Percentiles rank a stretch among this genome's conserved stretches.
phyloP scores from a whole-genome alignment of 2,329 filamentous ascomycete genomes.

The Ophiocordyceps camponoti-leonardi region DNA sequence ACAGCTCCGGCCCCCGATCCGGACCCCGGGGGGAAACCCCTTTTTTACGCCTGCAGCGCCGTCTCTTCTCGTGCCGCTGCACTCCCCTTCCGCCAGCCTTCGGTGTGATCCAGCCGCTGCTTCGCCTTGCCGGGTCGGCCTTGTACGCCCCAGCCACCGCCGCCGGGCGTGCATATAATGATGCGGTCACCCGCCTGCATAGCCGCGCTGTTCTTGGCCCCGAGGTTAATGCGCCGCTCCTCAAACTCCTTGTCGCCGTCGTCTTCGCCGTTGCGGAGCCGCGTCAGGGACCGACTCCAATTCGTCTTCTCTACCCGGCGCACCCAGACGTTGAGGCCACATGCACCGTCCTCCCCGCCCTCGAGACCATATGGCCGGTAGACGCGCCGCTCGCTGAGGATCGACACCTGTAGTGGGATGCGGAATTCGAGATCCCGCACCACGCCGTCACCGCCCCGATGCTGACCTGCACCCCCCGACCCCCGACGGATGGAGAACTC shows the following conservation, averaged over 20 bases:
- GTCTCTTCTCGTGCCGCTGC: conserved; percentile 37
- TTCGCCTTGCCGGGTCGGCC: conserved; percentile 38
- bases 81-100: conserved; percentile 37
- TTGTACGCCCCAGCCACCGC: conserved; percentile 40
- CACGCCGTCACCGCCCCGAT: conserved; percentile 58
- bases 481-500: conserved; percentile 49
- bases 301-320: conserved; percentile 43
- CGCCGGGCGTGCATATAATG: conserved; percentile 43
- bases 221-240: conserved; percentile 31
- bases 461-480: conserved; percentile 39
- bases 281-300: too few species aligned
- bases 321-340: conserved; percentile 80
- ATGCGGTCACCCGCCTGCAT: conserved; percentile 41
- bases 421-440: conserved; percentile 69
- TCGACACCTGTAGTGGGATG: conserved; percentile 60
- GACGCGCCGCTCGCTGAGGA: conserved; percentile 60
- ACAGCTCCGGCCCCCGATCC: too few species aligned
- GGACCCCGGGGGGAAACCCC: too few species aligned
- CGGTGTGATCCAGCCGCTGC: conserved; percentile 33
- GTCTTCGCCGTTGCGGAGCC: conserved; percentile 2
- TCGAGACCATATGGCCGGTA: conserved; percentile 57
- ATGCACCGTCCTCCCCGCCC: conserved; percentile 52
- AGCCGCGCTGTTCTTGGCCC: conserved; percentile 39
- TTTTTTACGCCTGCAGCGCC: conserved; percentile 39
- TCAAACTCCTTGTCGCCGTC: conserved; percentile 20